Conservation (phyloP, 2,329 filamentous ascomycete species). For the Cryphonectria naterciae region DNA sequence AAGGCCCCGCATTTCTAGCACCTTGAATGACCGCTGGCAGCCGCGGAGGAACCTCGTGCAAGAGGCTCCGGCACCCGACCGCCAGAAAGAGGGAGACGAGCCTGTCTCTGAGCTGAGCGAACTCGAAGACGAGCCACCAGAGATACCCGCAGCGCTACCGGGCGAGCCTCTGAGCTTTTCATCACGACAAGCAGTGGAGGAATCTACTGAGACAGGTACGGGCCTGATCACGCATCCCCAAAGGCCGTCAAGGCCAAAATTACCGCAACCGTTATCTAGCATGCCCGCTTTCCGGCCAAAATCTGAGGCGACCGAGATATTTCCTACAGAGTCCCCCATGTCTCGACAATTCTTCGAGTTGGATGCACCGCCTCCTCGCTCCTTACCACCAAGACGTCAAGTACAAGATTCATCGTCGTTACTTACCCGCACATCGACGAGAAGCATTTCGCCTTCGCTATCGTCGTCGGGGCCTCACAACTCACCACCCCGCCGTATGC, state of each 20-base stretch:
- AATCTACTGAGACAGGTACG: neutral
- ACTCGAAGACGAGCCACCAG: constrained; percentile 51
- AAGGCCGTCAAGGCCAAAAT: neutral
- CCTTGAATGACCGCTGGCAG: constrained; percentile 19
- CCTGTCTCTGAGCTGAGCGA: constrained; percentile 56
- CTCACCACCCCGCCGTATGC: neutral
- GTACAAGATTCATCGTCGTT: neutral
- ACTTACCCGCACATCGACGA: neutral
- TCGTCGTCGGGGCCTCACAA: constrained; percentile 6
- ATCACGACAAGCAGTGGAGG: neutral
- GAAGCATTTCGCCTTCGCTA: constrained; percentile 20
- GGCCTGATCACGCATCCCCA: neutral
- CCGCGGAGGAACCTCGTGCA: constrained; percentile 5
- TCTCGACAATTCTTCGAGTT: neutral
- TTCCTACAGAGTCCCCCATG: constrained; percentile 9
- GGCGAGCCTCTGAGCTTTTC: neutral
- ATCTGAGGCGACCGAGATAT: constrained; percentile 17
- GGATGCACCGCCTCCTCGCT: constrained; percentile 6
- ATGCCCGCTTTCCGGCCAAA: constrained; percentile 23
- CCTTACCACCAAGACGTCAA: constrained; percentile 4
- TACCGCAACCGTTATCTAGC: constrained; percentile 21
- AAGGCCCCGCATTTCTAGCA: constrained; percentile 33
- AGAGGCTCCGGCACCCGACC: constrained; percentile 15
- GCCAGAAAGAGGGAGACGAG: constrained; percentile 36
- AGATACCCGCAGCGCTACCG: constrained; percentile 25